A percentile compares a stretch with the other conserved stretches of the same genome.
Evolutionary conservation across 495 filamentous ascomycete species (phyloP).

Genomic region (Lophiostoma macrostomum): DNA sequence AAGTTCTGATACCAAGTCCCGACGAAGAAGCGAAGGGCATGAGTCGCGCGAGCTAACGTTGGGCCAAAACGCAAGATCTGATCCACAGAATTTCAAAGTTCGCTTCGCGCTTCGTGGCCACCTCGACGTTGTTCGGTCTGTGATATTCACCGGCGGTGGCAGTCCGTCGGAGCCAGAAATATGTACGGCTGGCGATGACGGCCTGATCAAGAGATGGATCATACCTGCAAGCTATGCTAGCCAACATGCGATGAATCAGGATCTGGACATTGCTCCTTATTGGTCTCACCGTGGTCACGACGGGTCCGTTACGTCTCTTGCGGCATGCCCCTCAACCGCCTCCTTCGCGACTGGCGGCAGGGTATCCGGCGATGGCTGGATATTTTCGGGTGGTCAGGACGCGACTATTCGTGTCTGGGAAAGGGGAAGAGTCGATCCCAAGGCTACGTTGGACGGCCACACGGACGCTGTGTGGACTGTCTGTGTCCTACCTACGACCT

Average conservation of each 20-base stretch:
- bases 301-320: slow-evolving; percentile 81
- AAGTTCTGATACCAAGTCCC: slow-evolving; percentile 55
- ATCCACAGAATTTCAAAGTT: slow-evolving; percentile 78
- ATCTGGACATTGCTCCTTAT: slow-evolving; percentile 86
- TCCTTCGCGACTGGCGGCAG: slow-evolving; percentile 86
- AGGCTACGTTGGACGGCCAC: slow-evolving; percentile 90
- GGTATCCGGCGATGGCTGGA: slow-evolving; percentile 86
- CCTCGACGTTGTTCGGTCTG: slow-evolving; percentile 85
- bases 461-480: slow-evolving; percentile 95
- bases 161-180: slow-evolving; percentile 94
- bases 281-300: slow-evolving; percentile 93
- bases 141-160: slow-evolving; percentile 94
- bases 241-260: slow-evolving; percentile 51
- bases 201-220: slow-evolving; percentile 93
- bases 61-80: slow-evolving; percentile 48
- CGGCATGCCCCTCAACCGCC: slow-evolving; percentile 78
- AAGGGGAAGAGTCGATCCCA: slow-evolving; percentile 86
- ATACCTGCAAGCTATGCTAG: slow-evolving; percentile 74
- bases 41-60: slow-evolving; percentile 48
- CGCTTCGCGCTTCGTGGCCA: slow-evolving; percentile 89
- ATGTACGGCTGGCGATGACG: slow-evolving; percentile 93
- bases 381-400: slow-evolving; percentile 96
- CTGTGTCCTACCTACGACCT: slow-evolving; percentile 85
- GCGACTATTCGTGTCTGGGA: slow-evolving; percentile 94
- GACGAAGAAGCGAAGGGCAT: slow-evolving; percentile 59